Evolutionary conservation across 1,284 basidiomycete species (phyloP), one percentile per base, ranked within the genome.

Genomic region (Gomphus bonarii): DNA sequence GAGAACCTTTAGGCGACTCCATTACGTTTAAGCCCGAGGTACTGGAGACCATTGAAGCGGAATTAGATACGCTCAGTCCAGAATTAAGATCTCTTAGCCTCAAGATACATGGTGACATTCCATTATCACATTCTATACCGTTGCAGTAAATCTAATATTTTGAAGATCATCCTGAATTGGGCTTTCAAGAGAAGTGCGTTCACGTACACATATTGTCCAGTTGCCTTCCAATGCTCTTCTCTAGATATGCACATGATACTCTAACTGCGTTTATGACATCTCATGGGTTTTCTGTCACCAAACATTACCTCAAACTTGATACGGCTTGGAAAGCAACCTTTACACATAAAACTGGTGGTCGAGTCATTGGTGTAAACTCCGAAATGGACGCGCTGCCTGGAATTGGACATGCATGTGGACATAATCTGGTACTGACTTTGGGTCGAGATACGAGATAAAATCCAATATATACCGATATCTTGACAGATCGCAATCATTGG

Each of bases 291-390:
- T 66, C 70, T 18, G 81, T 89, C 30, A 82, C 78, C 8, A 72
- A 70, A 51, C 76, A 81, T 61, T 82, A 85, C 62, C 73, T 82
- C 42, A 77, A 76, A 11, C 73, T 89, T n/a, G 70, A 79, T 31
- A 93, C 90, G 3, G 91, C 89, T 2, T 93, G 87, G 80, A 72
- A 76, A 58, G 91, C 88, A 0, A 80, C 82, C 57, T 91, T 80
- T 67, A 73, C 72, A 10, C 75, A 81, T 61, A 78, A 80, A 25
- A 71, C 67, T 54, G 79, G 78, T 49, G 84, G 85, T 31, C 76
- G 79, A 54, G 79, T 79, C 18, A 73, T 88, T 54, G 88, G 85
- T 3, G 71, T 89, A 55, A 90, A 89, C 66, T 83, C 85, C 44
- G 78, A 81, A 67, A 85, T 85, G 78, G 84, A 85, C 63, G 75